phyloP scores from a whole-genome alignment of 495 filamentous ascomycete species.

The Aspergillus cavernicola region DNA sequence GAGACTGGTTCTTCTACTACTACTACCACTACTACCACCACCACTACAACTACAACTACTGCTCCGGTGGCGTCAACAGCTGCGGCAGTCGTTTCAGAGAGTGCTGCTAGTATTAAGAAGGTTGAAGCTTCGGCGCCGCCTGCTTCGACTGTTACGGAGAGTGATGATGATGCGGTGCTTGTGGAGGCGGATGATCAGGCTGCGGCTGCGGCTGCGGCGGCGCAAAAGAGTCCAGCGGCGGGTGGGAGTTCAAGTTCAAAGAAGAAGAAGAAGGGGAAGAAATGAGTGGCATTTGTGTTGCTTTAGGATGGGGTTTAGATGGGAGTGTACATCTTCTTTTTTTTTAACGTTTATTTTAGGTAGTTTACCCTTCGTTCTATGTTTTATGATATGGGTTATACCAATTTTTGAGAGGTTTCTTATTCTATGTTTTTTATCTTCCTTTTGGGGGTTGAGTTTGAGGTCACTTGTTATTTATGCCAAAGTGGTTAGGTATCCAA shows the following conservation, averaged over 20 bases:
- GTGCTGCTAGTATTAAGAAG: no score
- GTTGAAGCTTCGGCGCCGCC: conserved; percentile 8
- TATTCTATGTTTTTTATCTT: no score
- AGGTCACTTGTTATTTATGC: no score
- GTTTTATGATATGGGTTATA: neutral
- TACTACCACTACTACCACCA: conserved; percentile 6
- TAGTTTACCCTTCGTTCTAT: neutral
- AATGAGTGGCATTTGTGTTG: conserved; percentile 28
- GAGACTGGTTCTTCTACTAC: conserved; percentile 32
- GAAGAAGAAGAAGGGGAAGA: conserved; percentile 80
- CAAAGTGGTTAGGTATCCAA: no score
- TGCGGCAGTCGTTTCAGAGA: conserved; percentile 2
- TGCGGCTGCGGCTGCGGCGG: conserved; percentile 27
- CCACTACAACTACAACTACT: conserved; percentile 23
- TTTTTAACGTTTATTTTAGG: no score
- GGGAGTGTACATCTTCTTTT: neutral
- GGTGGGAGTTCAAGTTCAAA: conserved; percentile 14
- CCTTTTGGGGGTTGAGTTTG: no score
- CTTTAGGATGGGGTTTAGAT: neutral
- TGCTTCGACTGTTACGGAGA: conserved; percentile 46
- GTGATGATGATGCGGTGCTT: conserved; percentile 82
- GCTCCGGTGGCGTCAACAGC: conserved; percentile 10
- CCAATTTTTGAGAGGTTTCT: no score
- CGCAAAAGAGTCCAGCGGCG: conserved; percentile 24
- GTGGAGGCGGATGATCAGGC: conserved; percentile 68